Conservation (phyloP, 148 eudicot species). For the Cornus suecica region DNA sequence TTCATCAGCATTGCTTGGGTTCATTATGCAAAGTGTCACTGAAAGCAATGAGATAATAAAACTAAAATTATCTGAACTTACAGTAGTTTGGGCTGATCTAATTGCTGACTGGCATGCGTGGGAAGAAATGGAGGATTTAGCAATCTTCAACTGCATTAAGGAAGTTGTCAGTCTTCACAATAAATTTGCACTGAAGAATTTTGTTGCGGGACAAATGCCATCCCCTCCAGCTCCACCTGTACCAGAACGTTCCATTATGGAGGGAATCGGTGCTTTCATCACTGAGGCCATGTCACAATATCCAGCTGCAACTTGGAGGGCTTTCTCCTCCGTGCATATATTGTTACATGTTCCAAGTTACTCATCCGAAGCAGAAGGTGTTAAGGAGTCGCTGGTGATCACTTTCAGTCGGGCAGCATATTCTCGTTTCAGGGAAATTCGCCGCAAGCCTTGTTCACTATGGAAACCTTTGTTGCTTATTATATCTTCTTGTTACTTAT, state of each 20-base stretch:
- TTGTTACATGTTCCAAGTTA: slow-evolving; percentile 49
- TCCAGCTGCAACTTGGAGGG: slow-evolving; percentile 64
- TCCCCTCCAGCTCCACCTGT: slow-evolving; percentile 58
- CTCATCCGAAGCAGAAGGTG: slow-evolving; percentile 41
- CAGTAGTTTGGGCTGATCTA: slow-evolving; percentile 58
- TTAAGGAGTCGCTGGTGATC: slow-evolving; percentile 51
- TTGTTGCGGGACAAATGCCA: slow-evolving; percentile 40
- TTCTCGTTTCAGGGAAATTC: slow-evolving; percentile 46
- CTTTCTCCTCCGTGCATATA: slow-evolving; percentile 54
- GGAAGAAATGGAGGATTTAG: slow-evolving; percentile 77
- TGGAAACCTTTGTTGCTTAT: slow-evolving; percentile 71
- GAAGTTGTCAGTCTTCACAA: slow-evolving; percentile 49
- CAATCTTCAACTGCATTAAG: slow-evolving; percentile 64
- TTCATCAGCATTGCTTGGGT: slow-evolving; percentile 59
- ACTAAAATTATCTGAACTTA: slow-evolving; percentile 48
- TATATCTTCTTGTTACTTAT: slow-evolving; percentile 63
- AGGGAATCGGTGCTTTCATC: slow-evolving; percentile 52
- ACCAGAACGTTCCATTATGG: slow-evolving; percentile 43
- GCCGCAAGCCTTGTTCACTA: slow-evolving; percentile 40
- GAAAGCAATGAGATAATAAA: slow-evolving; percentile 29
- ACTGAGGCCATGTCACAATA: slow-evolving; percentile 62
- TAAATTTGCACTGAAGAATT: slow-evolving; percentile 39
- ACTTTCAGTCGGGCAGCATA: slow-evolving; percentile 56
- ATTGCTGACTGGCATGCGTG: slow-evolving; percentile 69
- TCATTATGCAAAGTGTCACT: slow-evolving; percentile 45